Evolutionary conservation across 2,329 filamentous ascomycete species (phyloP), one percentile per base, ranked within the genome.

Genomic region (Pseudomassariella vexata): DNA sequence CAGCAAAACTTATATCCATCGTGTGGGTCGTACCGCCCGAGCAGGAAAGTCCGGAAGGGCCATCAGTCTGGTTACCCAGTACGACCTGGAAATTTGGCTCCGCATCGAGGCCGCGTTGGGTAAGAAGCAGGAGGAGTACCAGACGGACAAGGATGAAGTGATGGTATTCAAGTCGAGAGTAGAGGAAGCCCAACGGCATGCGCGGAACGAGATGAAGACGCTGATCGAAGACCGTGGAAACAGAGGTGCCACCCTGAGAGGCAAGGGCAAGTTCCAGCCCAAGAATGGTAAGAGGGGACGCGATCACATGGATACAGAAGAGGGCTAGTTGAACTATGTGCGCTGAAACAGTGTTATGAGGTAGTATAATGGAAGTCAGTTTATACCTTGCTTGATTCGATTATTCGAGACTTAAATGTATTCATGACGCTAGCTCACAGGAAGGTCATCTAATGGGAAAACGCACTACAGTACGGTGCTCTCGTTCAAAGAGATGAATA

Each of bases 1-100:
- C 58, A 85, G 77, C 47, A 94, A 94, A 60, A 95, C 88, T 0
- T 94, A 94, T 48, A 83, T 95, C 19, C 88, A 95, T 58, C 75
- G 88, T 32, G 87, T 95, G 1, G 88, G 88, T 14, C 82, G 88
- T 45, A 95, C 88, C 1, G 88, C 88, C 0, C 77, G 88, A 58
- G 88, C 88, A 0, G 88, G 88, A 19, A 89, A 89, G 55, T 81
- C 80, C 2, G 89, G 89, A 30, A 75, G 85, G 25, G 87, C 88
- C 7, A 73, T 95, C 28, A 85, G 71, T 32, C 63, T 95, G 7
- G 81, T 92, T 5, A 94, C 85, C 1, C 88, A 95, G 57, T 94
- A 94, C 46, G 88, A 94, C 49, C 27, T 56, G 18, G 52, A 56
- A 55, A 72, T 92, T 21, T 94, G 77, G 60, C 63, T 82, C 49